These are phyloP conservation scores for Hypericum perforatum DNA, from an alignment of 345 rosid genomes.

Conservation along the genomic window DNA sequence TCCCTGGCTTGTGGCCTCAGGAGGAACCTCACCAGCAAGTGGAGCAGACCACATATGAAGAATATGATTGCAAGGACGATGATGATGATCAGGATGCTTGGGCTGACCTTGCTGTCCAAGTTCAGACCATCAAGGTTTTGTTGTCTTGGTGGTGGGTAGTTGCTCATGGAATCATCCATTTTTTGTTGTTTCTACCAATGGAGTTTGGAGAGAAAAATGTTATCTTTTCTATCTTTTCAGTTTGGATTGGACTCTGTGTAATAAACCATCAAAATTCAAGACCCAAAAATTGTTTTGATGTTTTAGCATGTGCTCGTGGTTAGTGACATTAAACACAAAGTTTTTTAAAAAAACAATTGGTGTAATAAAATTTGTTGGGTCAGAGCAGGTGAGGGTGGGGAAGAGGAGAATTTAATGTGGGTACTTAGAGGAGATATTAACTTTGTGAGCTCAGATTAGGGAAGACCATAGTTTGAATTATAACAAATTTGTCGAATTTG, in stretches of 20 bases:
- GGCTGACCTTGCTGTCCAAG: slow-evolving; percentile 63
- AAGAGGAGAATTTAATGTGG: slow-evolving; percentile 12
- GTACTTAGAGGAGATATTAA: slow-evolving; percentile 16
- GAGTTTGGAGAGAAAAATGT: background rate
- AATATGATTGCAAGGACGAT: slow-evolving; percentile 79
- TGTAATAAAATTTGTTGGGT: background rate
- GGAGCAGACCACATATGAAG: slow-evolving; percentile 85
- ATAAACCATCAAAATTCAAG: slow-evolving; percentile 11
- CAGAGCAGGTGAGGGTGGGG: slow-evolving; percentile 8
- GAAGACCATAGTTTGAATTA: no score
- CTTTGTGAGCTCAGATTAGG: background rate
- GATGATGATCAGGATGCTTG: slow-evolving; percentile 65
- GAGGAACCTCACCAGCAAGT: slow-evolving; percentile 71
- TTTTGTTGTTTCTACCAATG: slow-evolving; percentile 21
- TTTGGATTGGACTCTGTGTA: slow-evolving; percentile 15
- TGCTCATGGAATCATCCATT: slow-evolving; percentile 29
- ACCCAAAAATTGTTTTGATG: background rate
- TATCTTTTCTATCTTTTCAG: slow-evolving; percentile 21
- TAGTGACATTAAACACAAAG: background rate
- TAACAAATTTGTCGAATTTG: no score
- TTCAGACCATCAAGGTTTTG: slow-evolving; percentile 27
- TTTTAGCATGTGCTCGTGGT: background rate
- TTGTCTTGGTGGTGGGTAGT: slow-evolving; percentile 24
- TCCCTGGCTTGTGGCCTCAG: slow-evolving; percentile 55
- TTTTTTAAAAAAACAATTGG: slow-evolving; percentile 3